Base-by-base conservation (phyloP, 2,329 filamentous ascomycete species). In the Colletotrichum agaves region DNA sequence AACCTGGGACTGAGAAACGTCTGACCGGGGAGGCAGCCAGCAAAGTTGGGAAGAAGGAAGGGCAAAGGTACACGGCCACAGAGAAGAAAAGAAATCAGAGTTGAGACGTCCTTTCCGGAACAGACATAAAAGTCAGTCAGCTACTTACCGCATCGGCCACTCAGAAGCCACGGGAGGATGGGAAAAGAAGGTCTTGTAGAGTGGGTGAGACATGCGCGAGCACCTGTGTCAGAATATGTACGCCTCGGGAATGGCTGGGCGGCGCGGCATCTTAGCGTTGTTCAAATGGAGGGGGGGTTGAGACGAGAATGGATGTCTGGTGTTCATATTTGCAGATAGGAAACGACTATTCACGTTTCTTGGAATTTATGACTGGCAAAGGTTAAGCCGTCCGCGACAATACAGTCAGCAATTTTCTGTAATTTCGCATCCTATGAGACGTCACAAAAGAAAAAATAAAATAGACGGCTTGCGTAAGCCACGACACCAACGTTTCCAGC, bases 201-300 rank as follows among this genome's bases (percentile, higher is more conserved):
- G 39, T 63, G 52, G 31, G 50, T 67, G 53, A 67, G 64, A 67
- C 52, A 64, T 17, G 58, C 35, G 39, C 50, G 63, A 39, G 47
- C 47, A 53, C 21, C 21, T 59, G 65, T 67, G 53, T 67, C 65
- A 67, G 53, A 60, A 64, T 43, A 49, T 67, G 65, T 67, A 67
- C 65, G 61, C 47, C 61, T 65, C 65, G 65, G 64, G 61, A 59
- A 59, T 55, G 53, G 31, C 53, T 67, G 61, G 59, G 61, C 65
- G 61, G 64, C 53, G 46, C 46, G 19, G 39, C 35, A 15, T 52
- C 35, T 43, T 52, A 61, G 58, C 47, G 58, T 15, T 33, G 58
- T 5, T 33, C 35, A 5, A 35, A 15, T 6, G n/a, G 15, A 27
- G 31, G 31, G 15, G 15, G 15, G 15, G 58, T 61, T 50, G 31